Percentiles rank a stretch among this genome's conserved stretches.
These are phyloP conservation scores for Debaryomyces castellii DNA, from an alignment of 805 yeast species.

Conservation along the genomic window DNA sequence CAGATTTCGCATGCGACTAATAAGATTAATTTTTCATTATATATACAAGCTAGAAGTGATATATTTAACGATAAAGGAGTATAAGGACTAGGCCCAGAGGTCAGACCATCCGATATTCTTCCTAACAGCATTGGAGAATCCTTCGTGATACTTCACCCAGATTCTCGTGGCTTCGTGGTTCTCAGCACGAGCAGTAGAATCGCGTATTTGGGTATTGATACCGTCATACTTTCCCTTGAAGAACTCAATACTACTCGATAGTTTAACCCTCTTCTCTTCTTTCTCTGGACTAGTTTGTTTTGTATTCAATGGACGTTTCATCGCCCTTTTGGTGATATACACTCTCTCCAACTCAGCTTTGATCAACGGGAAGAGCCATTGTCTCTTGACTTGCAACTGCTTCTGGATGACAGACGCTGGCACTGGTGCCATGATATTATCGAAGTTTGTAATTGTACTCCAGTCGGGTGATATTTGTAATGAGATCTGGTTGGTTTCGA, in stretches of 20 bases:
- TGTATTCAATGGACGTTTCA: constrained; percentile 8
- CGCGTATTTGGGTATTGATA: constrained; percentile 25
- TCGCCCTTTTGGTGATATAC: constrained; percentile 6
- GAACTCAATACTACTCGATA: constrained; percentile 35
- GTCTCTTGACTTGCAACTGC: constrained; percentile 27
- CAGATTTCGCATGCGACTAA: neutral
- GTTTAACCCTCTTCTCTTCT: constrained; percentile 20
- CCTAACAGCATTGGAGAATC: constrained; percentile 87
- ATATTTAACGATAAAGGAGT: neutral
- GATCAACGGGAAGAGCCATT: constrained; percentile 36
- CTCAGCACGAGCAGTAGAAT: constrained; percentile 19
- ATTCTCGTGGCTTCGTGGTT: constrained; percentile 40
- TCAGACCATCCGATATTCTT: constrained; percentile 78
- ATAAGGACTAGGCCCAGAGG: constrained; percentile 44
- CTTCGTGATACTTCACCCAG: constrained; percentile 93
- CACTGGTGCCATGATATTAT: constrained; percentile 15
- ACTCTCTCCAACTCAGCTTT: constrained; percentile 31
- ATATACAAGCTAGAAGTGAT: neutral
- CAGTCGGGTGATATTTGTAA: constrained; percentile 35
- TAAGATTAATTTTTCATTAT: neutral
- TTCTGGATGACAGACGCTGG: constrained; percentile 14
- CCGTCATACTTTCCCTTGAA: constrained; percentile 39
- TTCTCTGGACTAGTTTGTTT: constrained; percentile 5
- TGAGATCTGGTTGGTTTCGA: constrained; percentile 26
- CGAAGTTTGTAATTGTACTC: constrained; percentile 30